Conservation (phyloP, 176 grass and related monocot species). For the Olyra latifolia region DNA sequence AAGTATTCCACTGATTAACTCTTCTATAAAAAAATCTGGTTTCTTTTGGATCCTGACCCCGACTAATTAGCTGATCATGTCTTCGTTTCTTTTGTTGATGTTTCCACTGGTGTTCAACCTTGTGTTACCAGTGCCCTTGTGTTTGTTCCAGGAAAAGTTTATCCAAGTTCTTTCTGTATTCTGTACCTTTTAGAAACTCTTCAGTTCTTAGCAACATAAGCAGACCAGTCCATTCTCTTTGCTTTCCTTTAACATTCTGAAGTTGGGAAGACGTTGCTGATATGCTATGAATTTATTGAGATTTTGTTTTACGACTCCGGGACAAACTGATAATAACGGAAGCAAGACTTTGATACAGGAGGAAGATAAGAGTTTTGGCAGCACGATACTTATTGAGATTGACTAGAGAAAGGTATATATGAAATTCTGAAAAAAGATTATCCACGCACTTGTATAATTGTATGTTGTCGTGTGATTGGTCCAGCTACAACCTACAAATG, state of each 20-base stretch:
- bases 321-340: too few species aligned
- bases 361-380: too few species aligned
- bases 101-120: background rate
- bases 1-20: background rate
- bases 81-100: background rate
- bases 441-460: conserved; percentile 6
- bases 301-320: background rate
- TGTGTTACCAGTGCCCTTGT: background rate
- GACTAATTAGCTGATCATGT: background rate
- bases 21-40: background rate
- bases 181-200: conserved; percentile 6
- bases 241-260: background rate
- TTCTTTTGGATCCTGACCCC: background rate
- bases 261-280: background rate
- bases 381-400: background rate
- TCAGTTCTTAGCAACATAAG: background rate
- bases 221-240: background rate
- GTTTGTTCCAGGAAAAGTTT: background rate
- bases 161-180: background rate
- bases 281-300: background rate
- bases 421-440: conserved; percentile 4
- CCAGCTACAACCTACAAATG: conserved; percentile 15
- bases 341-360: too few species aligned
- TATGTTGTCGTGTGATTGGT: conserved; percentile 26
- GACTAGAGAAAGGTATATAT: background rate